These are phyloP conservation scores for Cinnamomum chago DNA, from an alignment of 164 flowering plant genomes.

Conservation along the genomic window DNA sequence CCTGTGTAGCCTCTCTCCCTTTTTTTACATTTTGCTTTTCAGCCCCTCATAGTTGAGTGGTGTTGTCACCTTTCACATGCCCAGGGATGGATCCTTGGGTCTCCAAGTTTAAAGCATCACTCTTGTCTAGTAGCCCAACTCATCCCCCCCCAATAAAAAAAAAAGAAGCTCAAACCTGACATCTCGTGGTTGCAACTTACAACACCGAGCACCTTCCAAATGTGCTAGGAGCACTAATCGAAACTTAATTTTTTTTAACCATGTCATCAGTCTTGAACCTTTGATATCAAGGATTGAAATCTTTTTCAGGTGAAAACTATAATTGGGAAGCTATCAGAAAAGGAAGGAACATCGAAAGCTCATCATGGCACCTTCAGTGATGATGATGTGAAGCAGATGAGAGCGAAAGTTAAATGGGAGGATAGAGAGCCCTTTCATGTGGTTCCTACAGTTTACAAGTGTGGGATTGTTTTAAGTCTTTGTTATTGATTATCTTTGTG, in stretches of 20 bases:
- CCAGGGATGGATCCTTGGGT: no score
- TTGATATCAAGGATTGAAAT: neutral
- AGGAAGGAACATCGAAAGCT: constrained; percentile 53
- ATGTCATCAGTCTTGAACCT: no score
- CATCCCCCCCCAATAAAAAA: neutral
- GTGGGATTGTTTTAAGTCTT: neutral
- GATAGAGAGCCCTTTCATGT: constrained; percentile 47
- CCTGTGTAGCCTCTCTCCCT: no score
- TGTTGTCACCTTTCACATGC: no score
- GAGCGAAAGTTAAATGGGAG: constrained; percentile 40
- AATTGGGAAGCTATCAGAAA: constrained; percentile 46
- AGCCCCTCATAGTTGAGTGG: no score
- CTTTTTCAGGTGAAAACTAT: constrained; percentile 37
- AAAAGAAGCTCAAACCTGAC: neutral
- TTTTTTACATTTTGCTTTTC: no score
- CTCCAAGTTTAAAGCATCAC: no score
- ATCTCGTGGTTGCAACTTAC: no score
- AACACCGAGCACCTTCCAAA: no score
- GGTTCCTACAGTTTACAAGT: constrained; percentile 41
- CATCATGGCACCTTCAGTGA: constrained; percentile 52
- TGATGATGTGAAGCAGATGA: constrained; percentile 37
- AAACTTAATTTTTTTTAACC: no score
- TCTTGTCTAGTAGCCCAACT: no score
- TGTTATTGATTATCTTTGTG: neutral
- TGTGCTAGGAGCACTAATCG: no score